Base-by-base conservation (phyloP, 2,329 filamentous ascomycete genomes). In the Plenodomus lindquistii region DNA sequence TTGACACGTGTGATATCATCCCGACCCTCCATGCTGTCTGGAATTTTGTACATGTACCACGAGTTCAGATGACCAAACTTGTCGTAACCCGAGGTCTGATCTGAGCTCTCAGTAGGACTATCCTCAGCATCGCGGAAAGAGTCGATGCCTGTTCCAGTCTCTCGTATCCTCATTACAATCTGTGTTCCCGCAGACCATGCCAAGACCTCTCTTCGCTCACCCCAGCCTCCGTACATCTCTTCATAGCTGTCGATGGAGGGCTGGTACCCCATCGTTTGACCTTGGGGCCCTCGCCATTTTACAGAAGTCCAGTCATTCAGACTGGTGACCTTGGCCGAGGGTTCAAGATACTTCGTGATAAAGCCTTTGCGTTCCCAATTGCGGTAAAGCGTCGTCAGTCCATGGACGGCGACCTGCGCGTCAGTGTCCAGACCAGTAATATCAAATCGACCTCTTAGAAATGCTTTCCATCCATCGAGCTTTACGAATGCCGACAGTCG, bases 121-220 rank as follows among this genome's bases (percentile, higher is more conserved):
- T 55, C 45, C 16, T 47, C 46, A 5, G 57, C 59, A 42, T 66
- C 51, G 47, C 67, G 68, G 40, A 53, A 50, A 44, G 42, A 59
- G 44, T 46, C 48, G 2, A 52, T 46, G 11, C 55, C 58, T 2
- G 52, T 44, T 1, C 74, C 77, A 19, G 74, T 74, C 44, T 78
- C 71, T 56, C 77, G 79, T 10, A 77, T 71, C 17, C 80, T 73
- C 47, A 84, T 52, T 4, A 81, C 69, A 9, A 87, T 62, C 48
- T 83, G 77, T 2, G 83, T 79, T 1, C 81, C 84, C 11, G 83
- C 83, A 43, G 83, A 83, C 77, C 82, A 85, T 2, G 77, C 81
- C 7, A 87, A 64, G 0, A 82, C 77, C 60, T 86, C 83, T 57
- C 75, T 77, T 54, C 80, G 73, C 40, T 79, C 72, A 39, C 69